These are phyloP conservation scores for Jatropha curcas DNA, from an alignment of 345 rosid genomes.

Conservation along the genomic window DNA sequence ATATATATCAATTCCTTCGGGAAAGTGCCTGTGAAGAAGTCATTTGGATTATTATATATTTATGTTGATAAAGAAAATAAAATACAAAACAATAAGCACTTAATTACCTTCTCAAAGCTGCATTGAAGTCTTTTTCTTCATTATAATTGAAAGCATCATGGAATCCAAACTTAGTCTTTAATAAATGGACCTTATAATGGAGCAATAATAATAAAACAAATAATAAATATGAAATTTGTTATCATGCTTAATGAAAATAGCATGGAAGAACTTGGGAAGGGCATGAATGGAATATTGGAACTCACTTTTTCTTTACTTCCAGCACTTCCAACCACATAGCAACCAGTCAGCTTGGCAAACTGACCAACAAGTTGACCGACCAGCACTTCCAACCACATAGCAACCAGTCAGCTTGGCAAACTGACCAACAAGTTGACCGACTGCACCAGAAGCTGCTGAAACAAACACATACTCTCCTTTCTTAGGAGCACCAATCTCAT, in stretches of 20 bases:
- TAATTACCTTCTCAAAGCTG: too few relatives aligned
- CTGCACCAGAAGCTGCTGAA: background rate
- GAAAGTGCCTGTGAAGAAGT: background rate
- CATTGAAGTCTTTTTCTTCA: too few relatives aligned
- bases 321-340: background rate
- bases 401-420: background rate
- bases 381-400: background rate
- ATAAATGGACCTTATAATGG: too few relatives aligned
- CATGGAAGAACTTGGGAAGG: too few relatives aligned
- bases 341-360: background rate
- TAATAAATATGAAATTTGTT: too few relatives aligned
- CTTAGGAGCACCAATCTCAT: background rate
- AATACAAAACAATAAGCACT: too few relatives aligned
- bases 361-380: background rate
- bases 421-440: background rate
- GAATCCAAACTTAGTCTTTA: too few relatives aligned
- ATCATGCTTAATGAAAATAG: too few relatives aligned
- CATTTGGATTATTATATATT: background rate
- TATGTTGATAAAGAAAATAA: too few relatives aligned
- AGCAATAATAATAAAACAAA: too few relatives aligned
- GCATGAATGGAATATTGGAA: too few relatives aligned
- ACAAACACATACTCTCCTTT: background rate
- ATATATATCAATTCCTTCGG: constrained; percentile 25
- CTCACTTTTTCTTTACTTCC: background rate
- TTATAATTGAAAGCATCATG: too few relatives aligned